Evolutionary conservation across 2,329 filamentous ascomycete genomes (phyloP).

Genomic region (Aureobasidium sp.): DNA sequence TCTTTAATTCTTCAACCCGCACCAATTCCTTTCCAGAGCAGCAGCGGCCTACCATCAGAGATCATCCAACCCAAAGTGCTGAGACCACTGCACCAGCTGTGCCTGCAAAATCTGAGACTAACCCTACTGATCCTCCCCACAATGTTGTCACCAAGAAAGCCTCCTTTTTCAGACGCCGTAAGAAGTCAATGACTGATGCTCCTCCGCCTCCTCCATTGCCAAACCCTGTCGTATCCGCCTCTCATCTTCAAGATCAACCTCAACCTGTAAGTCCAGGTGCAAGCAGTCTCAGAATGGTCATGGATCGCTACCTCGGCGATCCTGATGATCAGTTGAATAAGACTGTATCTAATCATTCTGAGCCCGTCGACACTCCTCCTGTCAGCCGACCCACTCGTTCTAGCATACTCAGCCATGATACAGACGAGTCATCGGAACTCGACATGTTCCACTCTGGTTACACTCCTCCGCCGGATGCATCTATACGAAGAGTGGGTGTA

Average conservation of each 20-base stretch:
- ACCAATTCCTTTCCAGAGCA: constrained; percentile 32
- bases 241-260: constrained; percentile 41
- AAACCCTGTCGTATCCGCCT: constrained; percentile 26
- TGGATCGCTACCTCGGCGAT: constrained; percentile 68
- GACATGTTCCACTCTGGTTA: constrained; percentile 70
- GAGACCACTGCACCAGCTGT: not conserved
- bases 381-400: constrained; percentile 21
- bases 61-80: constrained; percentile 4
- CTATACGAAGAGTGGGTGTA: constrained; percentile 45
- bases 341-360: not conserved
- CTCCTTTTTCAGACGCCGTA: constrained; percentile 87
- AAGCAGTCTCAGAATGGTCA: constrained; percentile 76
- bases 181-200: constrained; percentile 74
- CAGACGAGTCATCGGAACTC: constrained; percentile 31
- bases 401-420: constrained; percentile 26
- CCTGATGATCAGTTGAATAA: constrained; percentile 12
- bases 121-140: constrained; percentile 10
- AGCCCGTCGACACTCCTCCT: not conserved
- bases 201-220: constrained; percentile 54
- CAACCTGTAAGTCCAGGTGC: constrained; percentile 44
- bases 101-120: not conserved
- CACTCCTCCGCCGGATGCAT: constrained; percentile 62
- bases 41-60: constrained; percentile 19
- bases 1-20: constrained; percentile 69
- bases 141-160: constrained; percentile 71